Evolutionary conservation across 139 green algal genomes (phyloP), one percentile per base, ranked within the genome.

Genomic region (Trebouxia sp.): DNA sequence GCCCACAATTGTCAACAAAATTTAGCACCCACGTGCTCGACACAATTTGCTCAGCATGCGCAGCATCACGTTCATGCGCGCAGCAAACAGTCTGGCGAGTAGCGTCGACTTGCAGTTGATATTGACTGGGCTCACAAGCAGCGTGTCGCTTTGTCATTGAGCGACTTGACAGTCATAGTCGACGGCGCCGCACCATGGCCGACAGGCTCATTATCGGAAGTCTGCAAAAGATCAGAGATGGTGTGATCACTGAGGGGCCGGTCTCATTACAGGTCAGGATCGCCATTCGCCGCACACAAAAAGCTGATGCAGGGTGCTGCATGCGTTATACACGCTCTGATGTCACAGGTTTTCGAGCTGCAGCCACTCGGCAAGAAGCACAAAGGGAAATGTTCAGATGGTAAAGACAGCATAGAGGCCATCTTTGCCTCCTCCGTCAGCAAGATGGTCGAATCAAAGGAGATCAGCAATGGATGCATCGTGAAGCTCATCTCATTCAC

Each of bases 341-440:
- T 14, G n/a, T 28, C n/a, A 35, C 62, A 72, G 62, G 62, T 72
- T 14, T 72, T 35, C 26, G n/a, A 42, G 28, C 62, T 72, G 11
- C 62, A 72, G 62, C 62, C 62, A 8, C 62, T 72, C 20, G 62
- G 62, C 32, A 72, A 72, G 12, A 72, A 72, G 62, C 62, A 72
- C 62, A 72, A 72, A 35, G 62, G 62, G 14, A 35, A 30, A 43
- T 72, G 43, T 35, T 72, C 62, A 45, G 62, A 72, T 45, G 62
- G 62, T 6, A 42, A 32, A n/a, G 62, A 72, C 62, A 72, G 62
- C 35, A 72, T 72, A 11, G 62, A 72, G 62, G 62, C 62, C n/a
- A 35, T 72, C 11, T 72, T 72, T 72, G 62, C 62, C 1, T 72
- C 62, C 10, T 11, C 62, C 42, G 32, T 72, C 32, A 43, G 15